Conservation (phyloP, 192 early-diverging fungal species). For the Gonapodya sp. region DNA sequence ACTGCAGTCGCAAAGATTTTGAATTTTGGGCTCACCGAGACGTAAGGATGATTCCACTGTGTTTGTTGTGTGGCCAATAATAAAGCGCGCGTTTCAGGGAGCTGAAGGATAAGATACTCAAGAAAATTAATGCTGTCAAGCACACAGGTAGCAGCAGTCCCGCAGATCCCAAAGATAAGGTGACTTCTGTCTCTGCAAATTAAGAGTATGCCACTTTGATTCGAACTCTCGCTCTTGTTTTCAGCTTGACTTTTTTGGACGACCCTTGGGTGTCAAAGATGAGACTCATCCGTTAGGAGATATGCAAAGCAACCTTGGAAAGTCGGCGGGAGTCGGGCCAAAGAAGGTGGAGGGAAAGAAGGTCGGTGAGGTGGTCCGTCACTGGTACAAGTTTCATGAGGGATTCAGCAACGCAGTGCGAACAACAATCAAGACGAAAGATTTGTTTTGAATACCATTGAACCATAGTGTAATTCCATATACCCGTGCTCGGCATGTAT, state of each 20-base stretch:
- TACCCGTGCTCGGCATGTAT: no score
- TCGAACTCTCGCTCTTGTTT: no score
- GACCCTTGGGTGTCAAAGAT: constrained; percentile 31
- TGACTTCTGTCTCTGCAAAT: not conserved
- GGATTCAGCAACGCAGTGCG: constrained; percentile 87
- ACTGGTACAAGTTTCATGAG: constrained; percentile 75
- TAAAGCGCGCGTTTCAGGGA: no score
- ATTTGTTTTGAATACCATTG: constrained; percentile 51
- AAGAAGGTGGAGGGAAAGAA: constrained; percentile 12
- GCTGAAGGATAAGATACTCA: not conserved
- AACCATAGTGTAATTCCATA: no score
- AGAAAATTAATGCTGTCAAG: not conserved
- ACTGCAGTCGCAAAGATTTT: no score
- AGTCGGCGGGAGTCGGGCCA: constrained; percentile 12
- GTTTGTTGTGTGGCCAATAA: no score
- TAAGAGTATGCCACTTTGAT: no score
- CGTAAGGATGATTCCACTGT: no score
- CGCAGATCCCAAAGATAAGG: not conserved
- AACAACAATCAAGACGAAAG: constrained; percentile 54
- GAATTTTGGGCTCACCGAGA: no score
- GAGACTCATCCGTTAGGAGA: constrained; percentile 10
- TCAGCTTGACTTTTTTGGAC: constrained; percentile 72
- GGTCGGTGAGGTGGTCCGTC: constrained; percentile 15
- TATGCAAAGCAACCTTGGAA: not conserved
- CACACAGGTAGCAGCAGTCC: not conserved